Base-by-base conservation (phyloP, 306 rosid species). In the Dalbergia cochinchinensis region DNA sequence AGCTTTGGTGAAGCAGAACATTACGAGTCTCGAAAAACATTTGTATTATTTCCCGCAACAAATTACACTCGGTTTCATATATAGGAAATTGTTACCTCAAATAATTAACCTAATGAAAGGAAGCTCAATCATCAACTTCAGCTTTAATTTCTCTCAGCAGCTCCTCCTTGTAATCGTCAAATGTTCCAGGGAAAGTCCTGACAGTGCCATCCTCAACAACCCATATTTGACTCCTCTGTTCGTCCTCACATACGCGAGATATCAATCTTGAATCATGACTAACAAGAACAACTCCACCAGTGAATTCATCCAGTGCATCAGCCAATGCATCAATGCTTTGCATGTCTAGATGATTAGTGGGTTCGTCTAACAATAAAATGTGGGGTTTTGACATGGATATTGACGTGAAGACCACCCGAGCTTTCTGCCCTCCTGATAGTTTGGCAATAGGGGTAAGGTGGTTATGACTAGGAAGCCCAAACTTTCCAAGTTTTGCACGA, bases 371-470 rank as follows among this genome's bases (percentile, higher is more conserved):
- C 73, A 92, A 81, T 58, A 92, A 85, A 55, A 92, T 92, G 90
- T 92, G 97, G 31, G 97, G 97, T 79, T 59, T 92, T 34, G 91
- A 92, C 97, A 92, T 92, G 78, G 94, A 92, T 78, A 92, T 92
- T 5, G 97, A 92, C 7, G 97, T 92, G 83, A 92, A 92, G 45
- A 92, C 97, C 73, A 92, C 97, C 26, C 94, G 80, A 10, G 92
- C 39, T 81, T 88, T 90, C 82, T 88, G 92, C 51, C 94, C 94
- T 11, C 94, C 94, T 12, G 94, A 90, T 76, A 90, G 70, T 77
- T 90, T 90, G 72, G 85, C 92, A 69, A 90, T 90, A 6, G 94
- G 94, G 18, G 94, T 88, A 48, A 90, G 94, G 76, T 90, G 94
- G 79, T 90, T 90, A 82, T 90, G 90, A 84, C 94, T 88, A 20